Conservation (phyloP, 306 rosid genomes). For the Alnus glutinosa region DNA sequence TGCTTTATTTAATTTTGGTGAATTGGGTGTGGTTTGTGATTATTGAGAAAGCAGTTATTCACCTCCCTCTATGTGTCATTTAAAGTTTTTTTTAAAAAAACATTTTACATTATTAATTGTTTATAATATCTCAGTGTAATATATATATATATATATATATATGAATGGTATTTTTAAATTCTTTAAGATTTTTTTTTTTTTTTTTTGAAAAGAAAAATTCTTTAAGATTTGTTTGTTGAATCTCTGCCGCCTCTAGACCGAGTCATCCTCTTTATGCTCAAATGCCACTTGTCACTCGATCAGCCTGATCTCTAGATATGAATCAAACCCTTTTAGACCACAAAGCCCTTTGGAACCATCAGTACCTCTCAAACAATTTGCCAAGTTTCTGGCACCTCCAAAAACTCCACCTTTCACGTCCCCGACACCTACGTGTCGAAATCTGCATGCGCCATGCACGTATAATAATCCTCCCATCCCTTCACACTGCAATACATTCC, state of each 20-base stretch:
- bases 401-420: constrained; percentile 10
- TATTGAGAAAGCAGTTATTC: too few species aligned
- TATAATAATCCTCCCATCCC: not conserved
- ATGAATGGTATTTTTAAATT: too few species aligned
- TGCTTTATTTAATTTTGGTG: too few species aligned
- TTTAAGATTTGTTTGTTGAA: too few species aligned
- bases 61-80: too few species aligned
- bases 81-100: too few species aligned
- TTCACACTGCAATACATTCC: not conserved
- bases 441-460: constrained; percentile 36
- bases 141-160: too few species aligned
- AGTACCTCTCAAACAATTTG: constrained; percentile 1
- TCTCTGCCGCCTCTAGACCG: not conserved
- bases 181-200: too few species aligned
- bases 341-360: constrained; percentile 10
- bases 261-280: not conserved
- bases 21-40: too few species aligned
- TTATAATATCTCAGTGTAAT: too few species aligned
- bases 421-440: constrained; percentile 9
- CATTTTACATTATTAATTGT: too few species aligned
- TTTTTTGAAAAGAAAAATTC: too few species aligned
- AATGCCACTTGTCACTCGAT: constrained; percentile 3
- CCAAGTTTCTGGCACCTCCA: not conserved
- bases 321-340: not conserved
- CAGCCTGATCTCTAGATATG: not conserved